Percentiles rank a stretch among this genome's conserved stretches.
Evolutionary conservation across 108 stramenopile genomes (phyloP).

Genomic region (Skeletonema tropicum): DNA sequence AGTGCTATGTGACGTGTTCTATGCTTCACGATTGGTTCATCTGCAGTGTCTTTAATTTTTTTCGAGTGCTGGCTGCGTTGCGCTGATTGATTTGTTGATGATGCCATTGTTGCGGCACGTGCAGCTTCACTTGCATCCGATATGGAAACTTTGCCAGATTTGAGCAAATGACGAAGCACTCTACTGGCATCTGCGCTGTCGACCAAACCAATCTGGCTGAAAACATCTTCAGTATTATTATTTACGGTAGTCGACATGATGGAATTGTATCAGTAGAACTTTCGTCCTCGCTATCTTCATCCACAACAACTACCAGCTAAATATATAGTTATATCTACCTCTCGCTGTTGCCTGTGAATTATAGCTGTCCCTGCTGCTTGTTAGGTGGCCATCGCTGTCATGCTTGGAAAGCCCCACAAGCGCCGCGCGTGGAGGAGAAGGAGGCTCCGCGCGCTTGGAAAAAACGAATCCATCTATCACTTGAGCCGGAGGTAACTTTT

Average conservation of each 20-base stretch:
- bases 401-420: no score
- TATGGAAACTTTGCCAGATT: constrained; percentile 23
- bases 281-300: not conserved
- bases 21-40: constrained; percentile 8
- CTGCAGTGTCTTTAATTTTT: not conserved
- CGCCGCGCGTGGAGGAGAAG: no score
- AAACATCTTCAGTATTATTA: not conserved
- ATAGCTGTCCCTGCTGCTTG: no score
- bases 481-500: no score
- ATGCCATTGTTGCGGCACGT: not conserved
- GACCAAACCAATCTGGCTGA: not conserved
- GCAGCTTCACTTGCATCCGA: constrained; percentile 22
- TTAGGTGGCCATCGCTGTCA: no score
- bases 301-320: no score
- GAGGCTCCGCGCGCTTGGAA: no score
- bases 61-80: not conserved
- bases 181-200: not conserved
- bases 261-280: not conserved
- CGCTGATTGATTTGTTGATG: not conserved
- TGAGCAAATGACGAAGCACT: constrained; percentile 20
- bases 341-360: no score
- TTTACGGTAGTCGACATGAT: not conserved
- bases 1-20: constrained; percentile 86
- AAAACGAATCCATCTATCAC: no score
- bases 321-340: no score